These are phyloP conservation scores for Mentha longifolia DNA, from an alignment of 257 asterid species.

Conservation along the genomic window DNA sequence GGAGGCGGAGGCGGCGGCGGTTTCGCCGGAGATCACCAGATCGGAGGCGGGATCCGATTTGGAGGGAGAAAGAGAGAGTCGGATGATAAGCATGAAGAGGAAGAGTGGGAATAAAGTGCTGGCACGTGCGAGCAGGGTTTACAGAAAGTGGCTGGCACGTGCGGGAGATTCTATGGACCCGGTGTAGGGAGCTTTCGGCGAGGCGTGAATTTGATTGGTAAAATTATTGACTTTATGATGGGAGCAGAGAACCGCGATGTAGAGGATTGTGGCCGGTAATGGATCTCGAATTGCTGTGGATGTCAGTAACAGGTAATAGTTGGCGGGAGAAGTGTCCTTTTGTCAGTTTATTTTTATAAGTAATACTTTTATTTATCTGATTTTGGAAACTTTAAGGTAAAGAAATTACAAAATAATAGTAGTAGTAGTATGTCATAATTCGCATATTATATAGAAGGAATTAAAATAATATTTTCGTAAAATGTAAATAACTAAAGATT, in stretches of 20 bases:
- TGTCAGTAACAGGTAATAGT: conserved; percentile 39
- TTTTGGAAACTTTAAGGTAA: conserved; percentile 24
- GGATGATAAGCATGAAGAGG: conserved; percentile 31
- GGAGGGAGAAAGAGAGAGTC: conserved; percentile 28
- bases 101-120: conserved; percentile 18
- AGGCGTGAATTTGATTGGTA: conserved; percentile 17
- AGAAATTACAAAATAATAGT: not conserved
- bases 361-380: not conserved
- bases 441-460: not conserved
- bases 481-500: not conserved
- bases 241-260: conserved; percentile 14
- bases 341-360: conserved; percentile 38
- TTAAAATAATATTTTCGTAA: not conserved
- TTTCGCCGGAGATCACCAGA: conserved; percentile 44
- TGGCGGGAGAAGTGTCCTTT: conserved; percentile 48
- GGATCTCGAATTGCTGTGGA: conserved; percentile 51
- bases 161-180: conserved; percentile 43
- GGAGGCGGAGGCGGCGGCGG: conserved; percentile 32
- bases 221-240: not conserved
- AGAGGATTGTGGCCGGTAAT: conserved; percentile 33
- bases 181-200: conserved; percentile 45
- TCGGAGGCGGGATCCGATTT: conserved; percentile 43
- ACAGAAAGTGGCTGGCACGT: conserved; percentile 43
- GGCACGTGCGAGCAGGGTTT: conserved; percentile 57
- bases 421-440: not conserved